Conservation (phyloP, 805 yeast genomes). For the Kodamaea hsintzibuensis region DNA sequence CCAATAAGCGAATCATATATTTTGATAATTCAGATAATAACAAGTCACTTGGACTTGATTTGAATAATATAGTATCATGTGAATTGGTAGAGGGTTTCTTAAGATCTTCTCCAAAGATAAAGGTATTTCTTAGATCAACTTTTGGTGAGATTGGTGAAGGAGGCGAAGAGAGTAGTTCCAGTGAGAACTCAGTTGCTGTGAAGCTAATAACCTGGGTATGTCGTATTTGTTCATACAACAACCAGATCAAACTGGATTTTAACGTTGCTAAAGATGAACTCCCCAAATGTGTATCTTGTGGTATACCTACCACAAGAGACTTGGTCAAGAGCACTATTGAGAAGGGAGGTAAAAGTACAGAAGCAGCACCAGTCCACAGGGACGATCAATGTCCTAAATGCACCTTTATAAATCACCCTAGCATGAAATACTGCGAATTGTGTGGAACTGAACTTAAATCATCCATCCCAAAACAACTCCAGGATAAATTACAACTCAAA, state of each 20-base stretch:
- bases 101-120: conserved; percentile 78
- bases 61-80: conserved; percentile 40
- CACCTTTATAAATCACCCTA: conserved; percentile 83
- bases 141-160: neutral
- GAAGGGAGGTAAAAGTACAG: conserved; percentile 11
- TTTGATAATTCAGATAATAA: conserved; percentile 51
- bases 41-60: conserved; percentile 51
- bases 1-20: conserved; percentile 71
- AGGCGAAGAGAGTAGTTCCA: conserved; percentile 3
- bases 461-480: conserved; percentile 8
- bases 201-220: conserved; percentile 63
- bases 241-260: conserved; percentile 30
- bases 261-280: conserved; percentile 20
- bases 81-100: conserved; percentile 58
- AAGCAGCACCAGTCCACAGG: conserved; percentile 15
- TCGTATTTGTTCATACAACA: conserved; percentile 81
- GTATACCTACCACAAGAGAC: conserved; percentile 26
- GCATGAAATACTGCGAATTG: conserved; percentile 77
- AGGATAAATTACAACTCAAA: neutral
- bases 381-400: conserved; percentile 55
- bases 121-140: conserved; percentile 23
- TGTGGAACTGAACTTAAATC: conserved; percentile 60
- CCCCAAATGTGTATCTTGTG: conserved; percentile 44
- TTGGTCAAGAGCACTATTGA: conserved; percentile 11
- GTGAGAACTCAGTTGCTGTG: neutral